Conservation (phyloP, 371 early-diverging fungal species). For the Syncephalis plumigaleata region DNA sequence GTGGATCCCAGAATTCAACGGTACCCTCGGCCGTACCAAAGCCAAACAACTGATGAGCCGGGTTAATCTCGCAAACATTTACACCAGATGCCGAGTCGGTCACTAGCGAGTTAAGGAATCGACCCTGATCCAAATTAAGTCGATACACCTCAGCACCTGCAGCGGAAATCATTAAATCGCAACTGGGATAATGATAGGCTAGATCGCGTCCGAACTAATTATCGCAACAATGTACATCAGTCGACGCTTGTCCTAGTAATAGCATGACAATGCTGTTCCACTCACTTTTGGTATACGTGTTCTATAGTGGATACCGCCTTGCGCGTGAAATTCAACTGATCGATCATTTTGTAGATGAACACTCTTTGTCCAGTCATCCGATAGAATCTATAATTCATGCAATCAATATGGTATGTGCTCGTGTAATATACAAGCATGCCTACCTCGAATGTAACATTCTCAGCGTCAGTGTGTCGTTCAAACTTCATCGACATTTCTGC, state of each 20-base stretch:
- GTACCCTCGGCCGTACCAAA: slow-evolving; percentile 77
- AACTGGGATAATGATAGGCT: slow-evolving; percentile 78
- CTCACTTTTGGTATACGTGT: slow-evolving; percentile 81
- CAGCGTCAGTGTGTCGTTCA: slow-evolving; percentile 91
- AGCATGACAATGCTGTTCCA: slow-evolving; percentile 1
- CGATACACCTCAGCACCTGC: slow-evolving; percentile 76
- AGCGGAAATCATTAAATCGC: slow-evolving; percentile 80
- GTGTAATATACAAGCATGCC: not conserved
- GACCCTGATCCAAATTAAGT: slow-evolving; percentile 88
- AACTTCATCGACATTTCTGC: slow-evolving; percentile 91
- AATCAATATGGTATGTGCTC: not conserved
- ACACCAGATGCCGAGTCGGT: slow-evolving; percentile 59
- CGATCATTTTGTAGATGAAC: slow-evolving; percentile 87
- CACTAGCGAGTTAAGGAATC: slow-evolving; percentile 70
- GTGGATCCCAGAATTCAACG: slow-evolving; percentile 92
- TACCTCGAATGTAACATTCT: slow-evolving; percentile 80
- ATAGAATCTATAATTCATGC: slow-evolving; percentile 39
- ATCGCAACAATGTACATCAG: not conserved
- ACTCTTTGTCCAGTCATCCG: slow-evolving; percentile 96
- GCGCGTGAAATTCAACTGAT: slow-evolving; percentile 93
- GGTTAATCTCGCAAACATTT: slow-evolving; percentile 70
- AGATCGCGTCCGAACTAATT: slow-evolving; percentile 78
- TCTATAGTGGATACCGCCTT: slow-evolving; percentile 87
- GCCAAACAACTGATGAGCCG: slow-evolving; percentile 82
- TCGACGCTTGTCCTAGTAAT: not conserved